These are phyloP conservation scores for Fomitopsis betulina DNA, from an alignment of 1,284 basidiomycete genomes.

Conservation along the genomic window DNA sequence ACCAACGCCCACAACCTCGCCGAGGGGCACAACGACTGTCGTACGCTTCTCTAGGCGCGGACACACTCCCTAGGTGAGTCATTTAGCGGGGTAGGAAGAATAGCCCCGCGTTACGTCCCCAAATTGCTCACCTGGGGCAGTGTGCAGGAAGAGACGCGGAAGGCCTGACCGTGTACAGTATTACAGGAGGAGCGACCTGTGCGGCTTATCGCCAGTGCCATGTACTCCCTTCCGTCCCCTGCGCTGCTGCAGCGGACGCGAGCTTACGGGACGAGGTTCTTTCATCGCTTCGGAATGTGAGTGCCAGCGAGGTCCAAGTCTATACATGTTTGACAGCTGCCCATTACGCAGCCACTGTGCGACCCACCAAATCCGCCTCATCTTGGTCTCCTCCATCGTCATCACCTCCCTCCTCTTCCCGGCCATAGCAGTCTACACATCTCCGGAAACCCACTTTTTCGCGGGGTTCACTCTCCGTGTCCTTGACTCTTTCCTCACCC, in stretches of 20 bases:
- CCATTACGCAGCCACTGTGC: conserved; percentile 65
- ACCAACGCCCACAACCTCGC: not conserved
- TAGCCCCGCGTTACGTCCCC: not conserved
- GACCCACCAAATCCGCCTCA: conserved; percentile 88
- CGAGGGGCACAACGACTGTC: not conserved
- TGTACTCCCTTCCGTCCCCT: conserved; percentile 9
- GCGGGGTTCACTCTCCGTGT: conserved; percentile 51
- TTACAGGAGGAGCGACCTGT: not conserved
- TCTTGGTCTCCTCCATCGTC: conserved; percentile 90
- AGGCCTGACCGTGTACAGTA: too few species aligned
- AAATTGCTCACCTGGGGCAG: not conserved
- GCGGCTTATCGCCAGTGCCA: not conserved
- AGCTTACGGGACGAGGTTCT: conserved; percentile 45
- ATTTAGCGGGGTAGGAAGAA: too few species aligned
- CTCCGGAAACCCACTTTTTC: conserved; percentile 60
- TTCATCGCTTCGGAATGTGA: conserved; percentile 73
- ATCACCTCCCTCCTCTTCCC: conserved; percentile 96
- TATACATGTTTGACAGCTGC: conserved; percentile 1
- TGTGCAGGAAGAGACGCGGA: not conserved
- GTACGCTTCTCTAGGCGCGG: not conserved
- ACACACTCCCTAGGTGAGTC: not conserved
- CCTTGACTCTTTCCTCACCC: conserved; percentile 56
- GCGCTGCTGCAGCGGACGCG: conserved; percentile 31
- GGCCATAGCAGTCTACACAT: conserved; percentile 81
- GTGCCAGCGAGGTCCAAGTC: conserved; percentile 28